Evolutionary conservation across 164 flowering plant species (phyloP).

Genomic region (Platanus orientalis): DNA sequence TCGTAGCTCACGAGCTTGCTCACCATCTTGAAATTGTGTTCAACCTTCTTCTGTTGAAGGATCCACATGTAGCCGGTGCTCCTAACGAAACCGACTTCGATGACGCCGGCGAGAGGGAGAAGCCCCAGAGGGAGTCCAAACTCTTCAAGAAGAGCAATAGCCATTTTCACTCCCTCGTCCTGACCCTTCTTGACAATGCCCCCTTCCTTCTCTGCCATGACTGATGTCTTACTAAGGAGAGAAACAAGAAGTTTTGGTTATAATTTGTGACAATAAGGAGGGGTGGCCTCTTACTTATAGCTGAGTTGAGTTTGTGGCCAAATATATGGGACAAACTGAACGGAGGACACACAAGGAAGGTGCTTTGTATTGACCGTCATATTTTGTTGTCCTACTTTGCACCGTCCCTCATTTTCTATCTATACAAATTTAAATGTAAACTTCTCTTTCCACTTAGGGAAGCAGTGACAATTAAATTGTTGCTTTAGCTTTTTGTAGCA

Average conservation of each 20-base stretch:
- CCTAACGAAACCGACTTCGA: conserved; percentile 27
- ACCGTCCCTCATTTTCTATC: background rate
- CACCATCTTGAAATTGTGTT: conserved; percentile 30
- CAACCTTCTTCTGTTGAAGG: conserved; percentile 27
- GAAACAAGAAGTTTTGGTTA: background rate
- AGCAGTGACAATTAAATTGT: too few species aligned
- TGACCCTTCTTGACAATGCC: conserved; percentile 29
- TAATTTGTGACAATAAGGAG: background rate
- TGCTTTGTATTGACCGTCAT: conserved; percentile 11
- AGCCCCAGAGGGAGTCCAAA: conserved; percentile 31
- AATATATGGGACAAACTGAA: conserved; percentile 10
- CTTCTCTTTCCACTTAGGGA: too few species aligned
- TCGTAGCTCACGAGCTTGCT: conserved; percentile 30
- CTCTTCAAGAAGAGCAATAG: too few species aligned
- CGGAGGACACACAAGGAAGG: conserved; percentile 5
- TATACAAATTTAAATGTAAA: too few species aligned
- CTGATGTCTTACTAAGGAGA: background rate
- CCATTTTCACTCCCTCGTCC: conserved; percentile 28
- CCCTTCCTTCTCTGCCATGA: conserved; percentile 34
- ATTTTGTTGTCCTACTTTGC: conserved; percentile 9
- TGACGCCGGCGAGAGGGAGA: conserved; percentile 23
- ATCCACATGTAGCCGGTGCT: conserved; percentile 39
- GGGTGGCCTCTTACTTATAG: conserved; percentile 6
- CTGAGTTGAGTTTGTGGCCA: background rate
- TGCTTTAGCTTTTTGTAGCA: too few species aligned